Conservation (phyloP, 345 rosid species). For the Boechera stricta region DNA sequence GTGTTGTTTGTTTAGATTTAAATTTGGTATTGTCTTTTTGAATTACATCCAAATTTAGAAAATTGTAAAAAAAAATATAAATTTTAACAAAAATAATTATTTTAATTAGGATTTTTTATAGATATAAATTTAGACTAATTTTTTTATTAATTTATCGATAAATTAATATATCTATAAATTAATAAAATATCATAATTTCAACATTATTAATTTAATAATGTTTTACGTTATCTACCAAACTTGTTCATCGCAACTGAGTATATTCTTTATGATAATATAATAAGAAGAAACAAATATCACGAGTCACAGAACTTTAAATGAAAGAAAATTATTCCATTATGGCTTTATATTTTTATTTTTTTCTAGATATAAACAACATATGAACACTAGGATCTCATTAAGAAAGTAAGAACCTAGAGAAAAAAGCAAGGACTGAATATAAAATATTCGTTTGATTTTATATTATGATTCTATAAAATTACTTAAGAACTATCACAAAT, state of each 20-base stretch:
- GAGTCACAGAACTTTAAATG: conserved; percentile 21
- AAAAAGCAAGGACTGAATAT: conserved; percentile 41
- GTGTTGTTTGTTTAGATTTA: no score
- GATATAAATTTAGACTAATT: no score
- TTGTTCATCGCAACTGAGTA: conserved; percentile 25
- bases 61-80: no score
- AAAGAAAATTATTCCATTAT: conserved; percentile 29
- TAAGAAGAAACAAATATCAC: conserved; percentile 16
- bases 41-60: no score
- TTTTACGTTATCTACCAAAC: conserved; percentile 35
- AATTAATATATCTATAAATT: no score
- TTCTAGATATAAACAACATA: conserved; percentile 53
- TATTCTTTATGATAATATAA: background rate
- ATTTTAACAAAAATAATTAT: no score
- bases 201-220: no score
- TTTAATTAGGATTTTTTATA: no score
- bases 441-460: conserved; percentile 40
- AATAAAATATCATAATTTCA: no score
- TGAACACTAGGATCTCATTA: conserved; percentile 54
- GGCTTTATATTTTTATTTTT: conserved; percentile 11
- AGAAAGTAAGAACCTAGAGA: conserved; percentile 39
- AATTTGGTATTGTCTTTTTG: no score
- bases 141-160: no score
- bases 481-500: conserved; percentile 51
- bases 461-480: conserved; percentile 57